Evolutionary conservation across 306 rosid species (phyloP).

Genomic region (Macrotyloma uniflorum): DNA sequence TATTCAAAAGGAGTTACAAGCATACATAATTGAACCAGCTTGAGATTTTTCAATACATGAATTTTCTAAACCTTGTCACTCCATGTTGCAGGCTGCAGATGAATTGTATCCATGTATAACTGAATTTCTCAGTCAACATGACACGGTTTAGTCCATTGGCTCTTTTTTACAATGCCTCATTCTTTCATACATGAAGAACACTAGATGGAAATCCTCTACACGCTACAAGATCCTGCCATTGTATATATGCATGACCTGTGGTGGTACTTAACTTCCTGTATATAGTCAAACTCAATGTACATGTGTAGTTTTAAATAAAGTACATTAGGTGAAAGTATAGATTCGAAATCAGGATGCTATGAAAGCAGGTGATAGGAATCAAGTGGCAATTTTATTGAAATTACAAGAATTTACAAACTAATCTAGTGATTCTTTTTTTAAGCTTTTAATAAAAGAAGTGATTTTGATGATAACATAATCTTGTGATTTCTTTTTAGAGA

Average conservation of each 20-base stretch:
- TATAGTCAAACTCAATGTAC: not conserved
- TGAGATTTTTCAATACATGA: not conserved
- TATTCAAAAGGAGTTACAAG: not conserved
- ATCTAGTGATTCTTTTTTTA: too few relatives aligned
- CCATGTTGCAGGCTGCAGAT: constrained; percentile 71
- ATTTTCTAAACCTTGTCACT: constrained; percentile 24
- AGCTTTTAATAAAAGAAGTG: too few relatives aligned
- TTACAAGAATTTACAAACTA: not conserved
- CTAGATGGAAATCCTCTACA: constrained; percentile 30
- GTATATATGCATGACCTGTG: not conserved
- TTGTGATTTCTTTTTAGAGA: too few relatives aligned
- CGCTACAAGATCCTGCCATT: constrained; percentile 8
- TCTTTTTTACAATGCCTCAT: constrained; percentile 24
- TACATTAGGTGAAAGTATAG: not conserved
- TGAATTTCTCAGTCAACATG: constrained; percentile 72
- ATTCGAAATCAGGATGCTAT: not conserved
- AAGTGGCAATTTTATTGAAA: not conserved
- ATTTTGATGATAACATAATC: too few relatives aligned
- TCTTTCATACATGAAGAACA: constrained; percentile 30
- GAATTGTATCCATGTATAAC: constrained; percentile 70
- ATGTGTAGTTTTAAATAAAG: constrained; percentile 21
- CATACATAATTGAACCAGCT: not conserved
- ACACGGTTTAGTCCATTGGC: constrained; percentile 50
- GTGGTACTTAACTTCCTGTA: constrained; percentile 13
- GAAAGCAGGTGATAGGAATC: not conserved